Conservation (phyloP, 2,329 filamentous ascomycete genomes). For the Sclerotinia trifoliorum region DNA sequence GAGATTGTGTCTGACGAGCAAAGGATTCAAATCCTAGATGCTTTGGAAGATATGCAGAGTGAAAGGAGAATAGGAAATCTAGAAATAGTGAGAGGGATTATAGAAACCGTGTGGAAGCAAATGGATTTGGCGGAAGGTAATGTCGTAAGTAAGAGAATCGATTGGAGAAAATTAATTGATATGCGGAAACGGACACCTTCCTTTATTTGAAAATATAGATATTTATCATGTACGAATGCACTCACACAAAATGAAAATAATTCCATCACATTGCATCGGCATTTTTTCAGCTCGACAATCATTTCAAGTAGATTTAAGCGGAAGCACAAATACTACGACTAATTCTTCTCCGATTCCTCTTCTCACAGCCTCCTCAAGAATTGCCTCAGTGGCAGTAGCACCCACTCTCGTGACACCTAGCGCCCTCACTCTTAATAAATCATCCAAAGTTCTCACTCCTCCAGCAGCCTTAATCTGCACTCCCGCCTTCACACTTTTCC, state of each 20-base stretch:
- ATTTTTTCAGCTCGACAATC: not conserved
- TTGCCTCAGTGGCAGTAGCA: slow-evolving; percentile 53
- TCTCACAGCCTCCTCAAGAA: slow-evolving; percentile 53
- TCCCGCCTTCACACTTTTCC: slow-evolving; percentile 43
- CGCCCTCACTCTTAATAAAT: slow-evolving; percentile 53
- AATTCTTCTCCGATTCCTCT: slow-evolving; percentile 46
- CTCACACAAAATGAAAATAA: not conserved
- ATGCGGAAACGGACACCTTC: slow-evolving; percentile 17
- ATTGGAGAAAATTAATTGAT: slow-evolving; percentile 23
- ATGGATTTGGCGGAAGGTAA: slow-evolving; percentile 41
- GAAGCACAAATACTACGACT: slow-evolving; percentile 27
- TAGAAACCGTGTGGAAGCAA: slow-evolving; percentile 49
- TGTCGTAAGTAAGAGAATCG: slow-evolving; percentile 8
- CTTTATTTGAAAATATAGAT: slow-evolving; percentile 17
- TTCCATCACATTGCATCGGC: not conserved
- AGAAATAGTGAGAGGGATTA: slow-evolving; percentile 45
- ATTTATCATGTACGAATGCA: slow-evolving; percentile 13
- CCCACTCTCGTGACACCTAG: slow-evolving; percentile 56
- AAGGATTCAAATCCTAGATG: slow-evolving; percentile 43
- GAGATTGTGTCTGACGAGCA: slow-evolving; percentile 46
- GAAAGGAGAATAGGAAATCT: slow-evolving; percentile 48
- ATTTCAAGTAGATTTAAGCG: not conserved
- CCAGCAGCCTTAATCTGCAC: slow-evolving; percentile 59
- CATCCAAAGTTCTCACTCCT: slow-evolving; percentile 56
- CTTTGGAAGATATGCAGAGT: slow-evolving; percentile 46